phyloP scores from a whole-genome alignment of 352 stramenopile species.

The Globisporangium alternatum region DNA sequence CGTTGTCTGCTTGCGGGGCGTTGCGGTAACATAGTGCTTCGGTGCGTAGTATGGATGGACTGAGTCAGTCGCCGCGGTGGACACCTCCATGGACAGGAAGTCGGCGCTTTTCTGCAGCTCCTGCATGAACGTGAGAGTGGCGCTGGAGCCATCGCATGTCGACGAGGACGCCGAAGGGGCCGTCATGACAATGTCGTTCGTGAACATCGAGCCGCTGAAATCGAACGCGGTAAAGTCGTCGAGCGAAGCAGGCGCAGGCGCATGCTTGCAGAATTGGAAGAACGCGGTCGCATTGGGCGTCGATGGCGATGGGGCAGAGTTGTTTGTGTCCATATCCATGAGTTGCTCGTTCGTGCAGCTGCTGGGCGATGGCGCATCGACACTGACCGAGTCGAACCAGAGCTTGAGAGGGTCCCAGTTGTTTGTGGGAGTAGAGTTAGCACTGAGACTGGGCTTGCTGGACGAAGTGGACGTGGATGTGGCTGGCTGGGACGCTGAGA shows the following conservation, averaged over 20 bases:
- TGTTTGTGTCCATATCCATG: background rate
- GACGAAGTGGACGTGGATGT: background rate
- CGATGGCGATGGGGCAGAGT: background rate
- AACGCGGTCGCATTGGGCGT: background rate
- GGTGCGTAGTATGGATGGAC: too few species aligned
- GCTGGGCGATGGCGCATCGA: too few species aligned
- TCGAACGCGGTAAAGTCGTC: conserved; percentile 4
- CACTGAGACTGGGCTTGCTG: background rate
- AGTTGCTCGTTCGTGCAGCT: background rate
- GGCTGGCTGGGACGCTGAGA: background rate
- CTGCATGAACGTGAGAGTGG: background rate
- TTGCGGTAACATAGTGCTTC: too few species aligned
- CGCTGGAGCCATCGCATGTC: background rate
- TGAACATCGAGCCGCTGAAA: conserved; percentile 2
- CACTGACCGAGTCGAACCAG: background rate
- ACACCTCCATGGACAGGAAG: background rate
- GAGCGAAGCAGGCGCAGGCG: background rate
- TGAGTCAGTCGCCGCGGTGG: background rate
- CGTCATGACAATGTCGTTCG: background rate
- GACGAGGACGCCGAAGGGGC: background rate
- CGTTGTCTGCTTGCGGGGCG: too few species aligned
- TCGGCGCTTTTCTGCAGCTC: conserved; percentile 1
- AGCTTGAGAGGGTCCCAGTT: conserved; percentile 5
- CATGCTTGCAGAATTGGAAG: background rate
- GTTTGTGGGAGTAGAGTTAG: background rate